A percentile compares a stretch with the other conserved stretches of the same genome.
Conservation (phyloP, 257 asterid genomes). For the Fraxinus pennsylvanica region DNA sequence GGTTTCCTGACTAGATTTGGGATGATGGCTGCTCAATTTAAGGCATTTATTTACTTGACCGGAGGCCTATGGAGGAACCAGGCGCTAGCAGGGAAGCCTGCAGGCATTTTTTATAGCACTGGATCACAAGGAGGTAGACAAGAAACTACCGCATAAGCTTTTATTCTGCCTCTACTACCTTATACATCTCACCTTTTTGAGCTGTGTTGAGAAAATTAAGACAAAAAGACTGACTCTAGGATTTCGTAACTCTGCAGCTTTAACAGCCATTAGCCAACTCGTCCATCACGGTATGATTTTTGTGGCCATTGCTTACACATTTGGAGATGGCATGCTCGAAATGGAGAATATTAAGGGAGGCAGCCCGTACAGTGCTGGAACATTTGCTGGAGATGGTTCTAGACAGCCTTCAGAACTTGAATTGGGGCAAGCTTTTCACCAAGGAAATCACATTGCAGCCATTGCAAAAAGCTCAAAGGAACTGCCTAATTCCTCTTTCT, state of each 20-base stretch:
- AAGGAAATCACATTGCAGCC: conserved; percentile 55
- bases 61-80: neutral
- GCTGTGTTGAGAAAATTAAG: neutral
- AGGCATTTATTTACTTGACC: neutral
- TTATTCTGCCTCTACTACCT: neutral
- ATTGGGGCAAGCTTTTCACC: conserved; percentile 58
- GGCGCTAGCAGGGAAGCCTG: neutral
- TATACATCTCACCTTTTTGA: neutral
- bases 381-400: conserved; percentile 64
- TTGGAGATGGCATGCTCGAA: conserved; percentile 66
- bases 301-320: conserved; percentile 64
- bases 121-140: neutral
- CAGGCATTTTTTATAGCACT: neutral
- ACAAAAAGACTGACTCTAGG: neutral
- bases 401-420: conserved; percentile 63
- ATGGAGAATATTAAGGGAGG: conserved; percentile 68
- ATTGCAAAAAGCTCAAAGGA: conserved; percentile 52
- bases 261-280: conserved; percentile 67
- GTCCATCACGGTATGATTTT: conserved; percentile 68
- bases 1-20: neutral
- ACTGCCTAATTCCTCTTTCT: conserved; percentile 14
- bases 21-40: neutral
- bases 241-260: conserved; percentile 40
- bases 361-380: conserved; percentile 66
- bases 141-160: conserved; percentile 63